Base-by-base conservation (phyloP, 2,329 filamentous ascomycete species). In the Fusarium begoniae region DNA sequence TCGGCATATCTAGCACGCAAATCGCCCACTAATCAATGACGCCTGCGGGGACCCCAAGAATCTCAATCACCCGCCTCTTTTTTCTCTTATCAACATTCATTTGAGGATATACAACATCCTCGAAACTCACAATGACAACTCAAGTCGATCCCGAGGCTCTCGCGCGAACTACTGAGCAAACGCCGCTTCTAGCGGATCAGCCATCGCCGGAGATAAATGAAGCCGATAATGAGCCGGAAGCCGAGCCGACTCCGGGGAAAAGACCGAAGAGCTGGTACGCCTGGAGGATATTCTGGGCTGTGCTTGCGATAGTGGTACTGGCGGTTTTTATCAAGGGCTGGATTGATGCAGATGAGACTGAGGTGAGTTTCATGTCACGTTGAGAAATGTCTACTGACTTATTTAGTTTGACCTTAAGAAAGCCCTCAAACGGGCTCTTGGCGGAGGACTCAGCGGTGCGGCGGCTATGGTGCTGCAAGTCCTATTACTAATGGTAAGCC, bases 381-480 rank as follows among this genome's bases (percentile, higher is more conserved):
- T 6, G 1, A 5, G 7, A 24, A 18, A 8, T 5, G 1, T 0
- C 1, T 7, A 10, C 3, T 13, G 5, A 38, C 5, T 14, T 8
- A 24, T 26, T 66, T 9, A 86, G 84, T 87, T 87, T 57, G 84
- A 87, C 41, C 74, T 87, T 1, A 80, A 80, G 37, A 79, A 79
- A n/a, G 85, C 85, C 3, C 81, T 87, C 13, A 84, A 82, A 65
- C 76, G 81, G 50, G 85, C 85, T 1, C 82, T 87, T 1, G 85
- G 85, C 0, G 84, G 85, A 20, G 85, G 85, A 3, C 68, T 87
- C 24, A 86, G 84, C 43, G 85, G 85, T 51, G 85, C 85, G 26
- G 84, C 85, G 0, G 85, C 85, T 8, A 87, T 87, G 85, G 75
- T 87, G 3, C 61, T 87, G 4, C 85, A 87, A 51, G 85, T 87